phyloP scores from a whole-genome alignment of 2,329 filamentous ascomycete genomes.

The Blastomyces percursus region DNA sequence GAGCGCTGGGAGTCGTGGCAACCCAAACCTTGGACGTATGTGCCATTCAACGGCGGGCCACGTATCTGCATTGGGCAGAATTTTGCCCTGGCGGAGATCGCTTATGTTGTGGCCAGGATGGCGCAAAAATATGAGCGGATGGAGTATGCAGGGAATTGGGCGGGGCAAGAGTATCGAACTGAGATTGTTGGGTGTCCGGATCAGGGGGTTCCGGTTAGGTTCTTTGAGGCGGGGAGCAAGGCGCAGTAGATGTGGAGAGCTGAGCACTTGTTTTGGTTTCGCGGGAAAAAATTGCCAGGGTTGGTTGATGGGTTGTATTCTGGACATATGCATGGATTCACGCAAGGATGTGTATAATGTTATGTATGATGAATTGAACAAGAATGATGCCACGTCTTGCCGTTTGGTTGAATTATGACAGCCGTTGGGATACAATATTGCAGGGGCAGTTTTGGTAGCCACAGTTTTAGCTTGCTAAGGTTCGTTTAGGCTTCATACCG shows the following conservation, averaged over 20 bases:
- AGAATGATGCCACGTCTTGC: background rate
- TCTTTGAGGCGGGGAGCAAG: background rate
- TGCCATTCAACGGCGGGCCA: slow-evolving; percentile 65
- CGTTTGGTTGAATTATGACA: background rate
- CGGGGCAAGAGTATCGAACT: slow-evolving; percentile 6
- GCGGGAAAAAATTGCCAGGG: background rate
- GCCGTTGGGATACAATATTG: background rate
- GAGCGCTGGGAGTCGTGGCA: slow-evolving; percentile 55
- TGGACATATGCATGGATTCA: background rate
- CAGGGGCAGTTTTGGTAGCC: no score
- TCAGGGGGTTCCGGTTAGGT: slow-evolving; percentile 5
- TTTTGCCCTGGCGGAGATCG: slow-evolving; percentile 61
- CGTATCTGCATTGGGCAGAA: slow-evolving; percentile 69
- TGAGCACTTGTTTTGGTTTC: background rate
- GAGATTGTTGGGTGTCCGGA: slow-evolving; percentile 8
- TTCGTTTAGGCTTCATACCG: background rate
- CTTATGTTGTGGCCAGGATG: slow-evolving; percentile 58
- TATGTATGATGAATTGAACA: background rate
- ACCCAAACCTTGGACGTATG: slow-evolving; percentile 57
- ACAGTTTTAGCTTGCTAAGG: background rate
- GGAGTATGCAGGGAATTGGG: slow-evolving; percentile 27
- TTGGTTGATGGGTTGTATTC: background rate
- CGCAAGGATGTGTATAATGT: background rate
- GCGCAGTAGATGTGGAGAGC: background rate
- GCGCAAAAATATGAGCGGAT: slow-evolving; percentile 61